These are phyloP conservation scores for Cladosporium austrohemisphaericum DNA, from an alignment of 2,329 filamentous ascomycete species.

Conservation along the genomic window DNA sequence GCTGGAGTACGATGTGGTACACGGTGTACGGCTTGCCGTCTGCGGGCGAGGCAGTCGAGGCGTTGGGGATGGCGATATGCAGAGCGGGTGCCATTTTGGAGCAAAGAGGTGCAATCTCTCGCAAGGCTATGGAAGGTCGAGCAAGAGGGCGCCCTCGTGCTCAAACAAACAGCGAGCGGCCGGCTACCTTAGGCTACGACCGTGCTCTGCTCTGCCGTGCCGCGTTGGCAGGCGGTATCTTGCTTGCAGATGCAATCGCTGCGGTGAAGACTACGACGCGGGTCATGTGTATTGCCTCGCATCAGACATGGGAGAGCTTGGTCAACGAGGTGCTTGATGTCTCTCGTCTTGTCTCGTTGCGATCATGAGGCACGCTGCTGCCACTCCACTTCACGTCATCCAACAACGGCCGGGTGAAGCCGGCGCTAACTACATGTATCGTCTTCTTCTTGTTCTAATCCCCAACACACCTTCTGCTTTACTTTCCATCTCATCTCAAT, in stretches of 20 bases:
- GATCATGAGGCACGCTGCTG: too few species aligned
- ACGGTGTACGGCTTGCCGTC: constrained; percentile 67
- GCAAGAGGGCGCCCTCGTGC: too few species aligned
- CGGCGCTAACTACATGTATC: too few species aligned
- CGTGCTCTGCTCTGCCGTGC: constrained; percentile 1
- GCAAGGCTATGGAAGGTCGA: neutral
- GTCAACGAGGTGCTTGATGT: too few species aligned
- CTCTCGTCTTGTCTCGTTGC: too few species aligned
- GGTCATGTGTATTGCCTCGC: neutral
- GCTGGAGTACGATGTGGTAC: constrained; percentile 73
- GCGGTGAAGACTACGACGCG: neutral
- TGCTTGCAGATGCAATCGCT: neutral
- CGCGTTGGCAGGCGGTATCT: neutral
- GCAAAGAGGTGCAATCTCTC: too few species aligned
- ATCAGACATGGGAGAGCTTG: neutral
- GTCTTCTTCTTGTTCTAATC: too few species aligned
- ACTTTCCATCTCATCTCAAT: too few species aligned
- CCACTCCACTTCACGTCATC: too few species aligned
- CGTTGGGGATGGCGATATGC: constrained; percentile 45
- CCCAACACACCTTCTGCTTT: too few species aligned
- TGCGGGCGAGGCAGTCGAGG: constrained; percentile 48
- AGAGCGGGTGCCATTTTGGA: constrained; percentile 41
- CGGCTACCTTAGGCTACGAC: constrained; percentile 4
- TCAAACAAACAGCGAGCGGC: too few species aligned
- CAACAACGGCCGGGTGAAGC: too few species aligned